Conservation (phyloP, 495 filamentous ascomycete species). For the Tuber magnatum region DNA sequence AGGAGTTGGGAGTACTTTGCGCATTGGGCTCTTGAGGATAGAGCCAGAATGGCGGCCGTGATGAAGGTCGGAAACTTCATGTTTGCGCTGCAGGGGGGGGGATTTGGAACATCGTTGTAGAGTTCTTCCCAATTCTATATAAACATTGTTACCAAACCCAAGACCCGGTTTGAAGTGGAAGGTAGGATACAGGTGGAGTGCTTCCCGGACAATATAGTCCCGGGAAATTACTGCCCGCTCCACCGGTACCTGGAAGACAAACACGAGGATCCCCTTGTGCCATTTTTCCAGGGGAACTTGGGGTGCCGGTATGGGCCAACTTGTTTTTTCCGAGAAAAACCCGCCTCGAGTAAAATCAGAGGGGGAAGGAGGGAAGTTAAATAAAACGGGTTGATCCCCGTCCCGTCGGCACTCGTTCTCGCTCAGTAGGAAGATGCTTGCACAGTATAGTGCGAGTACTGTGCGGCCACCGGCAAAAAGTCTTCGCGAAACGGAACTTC, state of each 20-base stretch:
- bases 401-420: too few relatives aligned
- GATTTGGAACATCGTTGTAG: not conserved
- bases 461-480: too few relatives aligned
- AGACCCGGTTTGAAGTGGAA: not conserved
- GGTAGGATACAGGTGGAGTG: not conserved
- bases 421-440: too few relatives aligned
- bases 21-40: not conserved
- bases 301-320: not conserved
- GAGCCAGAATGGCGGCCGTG: not conserved
- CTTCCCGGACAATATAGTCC: not conserved
- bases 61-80: not conserved
- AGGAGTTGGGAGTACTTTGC: slow-evolving; percentile 46
- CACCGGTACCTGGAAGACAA: not conserved
- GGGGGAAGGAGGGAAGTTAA: too few relatives aligned
- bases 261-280: not conserved
- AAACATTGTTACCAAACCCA: not conserved
- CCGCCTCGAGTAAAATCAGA: not conserved
- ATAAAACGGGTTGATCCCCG: too few relatives aligned
- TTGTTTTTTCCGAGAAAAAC: not conserved
- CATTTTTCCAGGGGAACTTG: not conserved
- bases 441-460: too few relatives aligned
- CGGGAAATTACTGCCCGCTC: not conserved
- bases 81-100: not conserved
- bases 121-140: not conserved
- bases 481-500: too few relatives aligned